phyloP scores from a whole-genome alignment of 768 basidiomycete genomes.

The Artomyces pyxidatus region DNA sequence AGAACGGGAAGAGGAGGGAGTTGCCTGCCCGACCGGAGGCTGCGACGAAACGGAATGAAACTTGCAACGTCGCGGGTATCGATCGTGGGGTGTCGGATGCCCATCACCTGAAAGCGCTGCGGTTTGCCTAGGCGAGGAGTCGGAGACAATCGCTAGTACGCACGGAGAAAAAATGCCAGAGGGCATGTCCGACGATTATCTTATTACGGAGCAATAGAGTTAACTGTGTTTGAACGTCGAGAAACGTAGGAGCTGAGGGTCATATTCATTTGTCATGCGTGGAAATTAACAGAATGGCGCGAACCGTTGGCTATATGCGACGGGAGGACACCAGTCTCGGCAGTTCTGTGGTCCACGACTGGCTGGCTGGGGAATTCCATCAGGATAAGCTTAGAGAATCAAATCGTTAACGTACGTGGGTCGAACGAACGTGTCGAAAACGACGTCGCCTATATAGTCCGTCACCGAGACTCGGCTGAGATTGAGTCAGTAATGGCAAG shows the following conservation, averaged over 20 bases:
- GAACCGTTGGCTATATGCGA: conserved; percentile 34
- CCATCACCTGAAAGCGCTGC: conserved; percentile 32
- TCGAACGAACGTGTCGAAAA: conserved; percentile 44
- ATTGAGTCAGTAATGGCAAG: neutral
- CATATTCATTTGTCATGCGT: neutral
- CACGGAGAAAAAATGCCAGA: conserved; percentile 49
- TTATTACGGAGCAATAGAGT: conserved; percentile 35
- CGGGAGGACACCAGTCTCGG: conserved; percentile 38
- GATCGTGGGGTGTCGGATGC: conserved; percentile 41
- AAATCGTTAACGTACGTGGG: conserved; percentile 33
- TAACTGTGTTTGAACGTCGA: conserved; percentile 37
- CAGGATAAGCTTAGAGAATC: neutral
- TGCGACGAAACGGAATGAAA: conserved; percentile 42
- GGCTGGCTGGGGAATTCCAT: conserved; percentile 29
- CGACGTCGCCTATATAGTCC: conserved; percentile 37
- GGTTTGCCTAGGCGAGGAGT: neutral
- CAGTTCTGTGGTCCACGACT: conserved; percentile 38
- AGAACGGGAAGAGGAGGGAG: conserved; percentile 33
- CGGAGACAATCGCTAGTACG: conserved; percentile 12
- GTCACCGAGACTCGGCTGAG: conserved; percentile 42
- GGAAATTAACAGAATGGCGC: neutral
- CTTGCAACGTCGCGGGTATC: conserved; percentile 48
- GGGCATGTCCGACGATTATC: conserved; percentile 46
- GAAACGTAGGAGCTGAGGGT: conserved; percentile 38
- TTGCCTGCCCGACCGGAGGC: conserved; percentile 21